Conservation (phyloP, 768 basidiomycete genomes). For the Suillus sp. region DNA sequence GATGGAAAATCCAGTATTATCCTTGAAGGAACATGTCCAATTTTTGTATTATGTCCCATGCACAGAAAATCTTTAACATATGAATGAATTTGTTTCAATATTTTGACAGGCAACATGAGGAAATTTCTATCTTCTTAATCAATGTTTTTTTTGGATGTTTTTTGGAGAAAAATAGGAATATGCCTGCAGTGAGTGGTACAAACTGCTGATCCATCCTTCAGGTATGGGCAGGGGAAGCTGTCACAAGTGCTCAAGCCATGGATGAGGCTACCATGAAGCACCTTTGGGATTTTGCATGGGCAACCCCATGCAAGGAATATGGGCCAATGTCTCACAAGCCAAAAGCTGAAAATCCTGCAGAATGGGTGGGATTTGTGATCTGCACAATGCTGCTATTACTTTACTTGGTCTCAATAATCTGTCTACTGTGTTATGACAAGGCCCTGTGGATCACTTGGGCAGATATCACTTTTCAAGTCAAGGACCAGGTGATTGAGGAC, state of each 20-base stretch:
- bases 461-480: constrained; percentile 22
- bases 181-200: too few species aligned
- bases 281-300: constrained; percentile 30
- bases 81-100: too few species aligned
- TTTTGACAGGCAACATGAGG: too few species aligned
- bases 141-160: too few species aligned
- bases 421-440: constrained; percentile 37
- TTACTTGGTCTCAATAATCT: constrained; percentile 36
- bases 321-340: constrained; percentile 8
- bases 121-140: too few species aligned
- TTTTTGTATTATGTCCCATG: too few species aligned
- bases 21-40: too few species aligned
- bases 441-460: constrained; percentile 34
- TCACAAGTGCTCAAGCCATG: constrained; percentile 32
- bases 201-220: too few species aligned
- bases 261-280: constrained; percentile 25
- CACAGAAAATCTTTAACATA: too few species aligned
- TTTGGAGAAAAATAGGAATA: too few species aligned
- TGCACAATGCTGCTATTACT: constrained; percentile 31
- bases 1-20: too few species aligned
- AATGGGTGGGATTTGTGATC: constrained; percentile 29
- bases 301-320: constrained; percentile 20
- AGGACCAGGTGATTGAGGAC: neutral
- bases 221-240: constrained; percentile 22
- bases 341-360: constrained; percentile 18